Base-by-base conservation (phyloP, 1,139 yeast genomes). In the Kodamaea derodonti region DNA sequence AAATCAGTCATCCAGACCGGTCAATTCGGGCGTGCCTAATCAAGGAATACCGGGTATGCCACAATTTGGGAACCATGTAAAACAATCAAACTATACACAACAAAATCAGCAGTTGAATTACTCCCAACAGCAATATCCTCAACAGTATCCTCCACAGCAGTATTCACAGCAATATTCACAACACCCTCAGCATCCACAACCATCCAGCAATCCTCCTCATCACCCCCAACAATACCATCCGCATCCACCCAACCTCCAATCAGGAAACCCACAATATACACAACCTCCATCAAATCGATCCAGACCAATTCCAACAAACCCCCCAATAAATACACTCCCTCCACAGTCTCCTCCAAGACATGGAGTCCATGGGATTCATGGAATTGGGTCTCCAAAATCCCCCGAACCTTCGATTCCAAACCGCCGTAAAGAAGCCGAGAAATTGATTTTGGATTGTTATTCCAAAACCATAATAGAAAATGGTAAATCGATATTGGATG, bases 391-490 rank as follows among this genome's bases (percentile, higher is more conserved):
- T 20, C 34, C 38, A 29, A 33, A 32, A 22, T 8, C 15, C 17
- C 11, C 14, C 7, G 7, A 4, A 5, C 11, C 11, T 6, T 20
- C n/a, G 9, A 31, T 31, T 20, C 31, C 35, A 14, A 18, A 31
- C 18, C 49, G 44, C 29, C 43, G 56, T 33, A 40, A 46, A 30
- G 41, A 47, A 1, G 49, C 62, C 17, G 70, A 65, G 35, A 67
- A 66, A 41, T 50, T 69, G 32, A 56, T 58, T 16, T 53, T 56
- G n/a, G 74, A 68, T 39, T 68, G 74, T 43, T 69, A 68, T 44
- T 61, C 65, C 17, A 67, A 66, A 36, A 46, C 46, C 27, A 46
- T 59, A 16, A 44, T 49, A 14, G 62, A 58, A 32, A 45, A 49
- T 24, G 72, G 68, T 12, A 52, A 47, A 30, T 49, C 48, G 30